These are phyloP conservation scores for Didymella keratinophila DNA, from an alignment of 2,329 filamentous ascomycete species.

Conservation along the genomic window DNA sequence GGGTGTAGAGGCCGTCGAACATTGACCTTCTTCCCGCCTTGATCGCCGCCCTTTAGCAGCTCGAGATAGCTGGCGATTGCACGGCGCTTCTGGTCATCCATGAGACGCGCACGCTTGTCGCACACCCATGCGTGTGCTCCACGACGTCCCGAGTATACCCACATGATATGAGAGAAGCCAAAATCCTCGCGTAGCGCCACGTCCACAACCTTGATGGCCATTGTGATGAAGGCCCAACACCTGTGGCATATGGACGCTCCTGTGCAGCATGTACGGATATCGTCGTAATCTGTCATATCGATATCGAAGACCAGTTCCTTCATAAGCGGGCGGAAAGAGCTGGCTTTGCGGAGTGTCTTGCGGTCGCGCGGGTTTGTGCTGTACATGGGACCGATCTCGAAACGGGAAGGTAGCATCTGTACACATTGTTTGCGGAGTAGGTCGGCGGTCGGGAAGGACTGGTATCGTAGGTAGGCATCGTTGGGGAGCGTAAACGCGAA, in stretches of 20 bases:
- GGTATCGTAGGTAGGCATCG: constrained; percentile 91
- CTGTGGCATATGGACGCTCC: constrained; percentile 92
- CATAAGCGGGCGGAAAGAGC: constrained; percentile 82
- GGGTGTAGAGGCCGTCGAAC: constrained; percentile 86
- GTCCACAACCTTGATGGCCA: constrained; percentile 95
- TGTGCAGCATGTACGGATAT: constrained; percentile 92
- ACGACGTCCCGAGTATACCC: constrained; percentile 97
- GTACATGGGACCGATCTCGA: constrained; percentile 99
- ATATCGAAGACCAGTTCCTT: constrained; percentile 99
- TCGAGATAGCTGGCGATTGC: constrained; percentile 91
- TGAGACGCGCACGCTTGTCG: constrained; percentile 80
- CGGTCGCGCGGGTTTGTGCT: constrained; percentile 91
- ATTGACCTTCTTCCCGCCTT: constrained; percentile 88
- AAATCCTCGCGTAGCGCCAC: constrained; percentile 89
- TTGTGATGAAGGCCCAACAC: constrained; percentile 97
- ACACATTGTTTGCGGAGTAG: constrained; percentile 90
- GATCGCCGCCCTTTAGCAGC: constrained; percentile 83
- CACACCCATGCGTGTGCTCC: constrained; percentile 99
- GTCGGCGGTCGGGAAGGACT: constrained; percentile 75
- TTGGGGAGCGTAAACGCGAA: constrained; percentile 96
- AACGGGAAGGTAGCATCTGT: constrained; percentile 85
- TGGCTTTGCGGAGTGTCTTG: constrained; percentile 81
- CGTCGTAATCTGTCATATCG: constrained; percentile 98
- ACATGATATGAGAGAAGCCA: constrained; percentile 94
- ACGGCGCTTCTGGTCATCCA: constrained; percentile 85